These are phyloP conservation scores for Fusarium denticulatum DNA, from an alignment of 2,329 filamentous ascomycete species.

Conservation along the genomic window DNA sequence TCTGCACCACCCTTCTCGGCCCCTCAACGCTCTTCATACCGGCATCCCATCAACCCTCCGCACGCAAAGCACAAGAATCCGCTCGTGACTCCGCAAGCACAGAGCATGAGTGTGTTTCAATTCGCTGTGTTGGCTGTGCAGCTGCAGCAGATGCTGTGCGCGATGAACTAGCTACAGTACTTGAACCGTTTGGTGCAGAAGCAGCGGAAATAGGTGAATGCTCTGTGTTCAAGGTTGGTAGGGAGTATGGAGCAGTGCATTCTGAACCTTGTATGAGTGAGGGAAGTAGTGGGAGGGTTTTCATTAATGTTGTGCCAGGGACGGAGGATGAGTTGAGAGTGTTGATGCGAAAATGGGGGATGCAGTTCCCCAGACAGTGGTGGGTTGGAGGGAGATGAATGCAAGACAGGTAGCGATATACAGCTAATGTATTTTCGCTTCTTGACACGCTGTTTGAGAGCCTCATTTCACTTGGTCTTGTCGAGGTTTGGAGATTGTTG, in stretches of 20 bases:
- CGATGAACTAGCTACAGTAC: conserved; percentile 43
- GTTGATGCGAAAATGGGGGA: conserved; percentile 50
- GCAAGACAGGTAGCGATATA: background rate
- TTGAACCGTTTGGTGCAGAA: conserved; percentile 40
- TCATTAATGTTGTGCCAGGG: conserved; percentile 53
- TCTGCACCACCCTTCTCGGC: conserved; percentile 58
- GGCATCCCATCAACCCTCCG: conserved; percentile 41
- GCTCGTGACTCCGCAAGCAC: conserved; percentile 44
- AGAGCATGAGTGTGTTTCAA: conserved; percentile 53
- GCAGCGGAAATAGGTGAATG: conserved; percentile 47
- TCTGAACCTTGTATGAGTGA: conserved; percentile 52
- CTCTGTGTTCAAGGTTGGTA: conserved; percentile 55
- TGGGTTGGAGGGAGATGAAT: background rate
- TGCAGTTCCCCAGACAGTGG: conserved; percentile 51
- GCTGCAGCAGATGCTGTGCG: conserved; percentile 54
- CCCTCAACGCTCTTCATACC: conserved; percentile 58
- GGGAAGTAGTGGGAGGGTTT: conserved; percentile 43
- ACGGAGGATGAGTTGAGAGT: conserved; percentile 46
- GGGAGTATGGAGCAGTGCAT: conserved; percentile 54
- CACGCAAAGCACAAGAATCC: conserved; percentile 46
- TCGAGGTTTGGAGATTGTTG: background rate
- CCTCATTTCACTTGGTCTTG: too few relatives aligned
- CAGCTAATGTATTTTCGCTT: background rate
- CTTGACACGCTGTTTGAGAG: too few relatives aligned
- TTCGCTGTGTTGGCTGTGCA: conserved; percentile 57